Evolutionary conservation across 257 asterid species (phyloP).

Genomic region (Eustoma russellianum): DNA sequence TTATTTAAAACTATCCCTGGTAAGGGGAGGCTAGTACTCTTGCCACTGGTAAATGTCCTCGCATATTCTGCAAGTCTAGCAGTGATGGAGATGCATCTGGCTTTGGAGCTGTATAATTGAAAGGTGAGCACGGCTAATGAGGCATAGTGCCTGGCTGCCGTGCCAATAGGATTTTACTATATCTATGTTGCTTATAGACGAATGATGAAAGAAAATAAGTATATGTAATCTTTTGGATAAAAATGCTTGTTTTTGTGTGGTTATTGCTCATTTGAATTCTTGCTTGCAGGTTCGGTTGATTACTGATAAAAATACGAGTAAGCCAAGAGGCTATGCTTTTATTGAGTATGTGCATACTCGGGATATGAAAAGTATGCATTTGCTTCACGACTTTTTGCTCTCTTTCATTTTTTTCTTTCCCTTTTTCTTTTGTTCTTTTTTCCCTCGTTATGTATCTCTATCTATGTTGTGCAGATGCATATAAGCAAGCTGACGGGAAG

Average conservation of each 20-base stretch:
- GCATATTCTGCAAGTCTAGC: conserved; percentile 72
- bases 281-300: conserved; percentile 80
- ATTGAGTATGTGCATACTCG: conserved; percentile 79
- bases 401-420: not conserved
- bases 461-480: conserved; percentile 61
- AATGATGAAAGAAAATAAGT: conserved; percentile 11
- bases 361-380: conserved; percentile 81
- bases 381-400: conserved; percentile 1
- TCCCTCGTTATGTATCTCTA: not conserved
- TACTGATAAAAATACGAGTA: conserved; percentile 58
- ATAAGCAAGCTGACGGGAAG: conserved; percentile 98
- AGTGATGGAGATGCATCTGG: conserved; percentile 93
- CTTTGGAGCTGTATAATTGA: conserved; percentile 67
- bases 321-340: conserved; percentile 96
- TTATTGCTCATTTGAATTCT: conserved; percentile 16
- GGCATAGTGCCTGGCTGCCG: conserved; percentile 98
- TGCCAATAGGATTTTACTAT: conserved; percentile 71
- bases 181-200: conserved; percentile 10
- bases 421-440: not conserved
- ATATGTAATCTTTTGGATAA: conserved; percentile 6
- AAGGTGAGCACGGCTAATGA: conserved; percentile 99
- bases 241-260: conserved; percentile 7
- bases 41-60: conserved; percentile 76
- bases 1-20: conserved; percentile 64
- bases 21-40: conserved; percentile 86